These are phyloP conservation scores for Austroboletus festivus DNA, from an alignment of 768 basidiomycete genomes.

Conservation along the genomic window DNA sequence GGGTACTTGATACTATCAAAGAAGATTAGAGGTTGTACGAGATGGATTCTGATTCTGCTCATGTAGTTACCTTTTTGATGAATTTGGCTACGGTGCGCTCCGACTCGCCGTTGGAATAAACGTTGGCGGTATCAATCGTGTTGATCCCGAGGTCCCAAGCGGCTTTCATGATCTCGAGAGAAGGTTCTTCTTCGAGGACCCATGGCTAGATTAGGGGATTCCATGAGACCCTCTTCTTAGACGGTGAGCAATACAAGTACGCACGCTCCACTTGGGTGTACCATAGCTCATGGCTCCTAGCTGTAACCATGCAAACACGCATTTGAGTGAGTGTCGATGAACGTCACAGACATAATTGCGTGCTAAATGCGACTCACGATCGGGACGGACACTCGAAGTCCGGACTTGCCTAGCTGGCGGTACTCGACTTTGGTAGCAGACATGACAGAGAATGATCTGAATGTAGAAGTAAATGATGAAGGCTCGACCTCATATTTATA, in stretches of 20 bases:
- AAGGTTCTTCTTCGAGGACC: constrained; percentile 25
- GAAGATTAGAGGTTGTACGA: not conserved
- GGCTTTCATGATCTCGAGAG: constrained; percentile 33
- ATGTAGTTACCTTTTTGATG: constrained; percentile 27
- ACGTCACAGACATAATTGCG: too few relatives aligned
- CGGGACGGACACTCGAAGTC: constrained; percentile 34
- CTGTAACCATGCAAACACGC: constrained; percentile 5
- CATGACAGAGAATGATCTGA: not conserved
- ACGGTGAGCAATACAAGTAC: not conserved
- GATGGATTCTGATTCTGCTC: not conserved
- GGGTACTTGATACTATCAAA: constrained; percentile 23
- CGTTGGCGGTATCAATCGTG: constrained; percentile 37
- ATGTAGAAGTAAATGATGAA: too few relatives aligned
- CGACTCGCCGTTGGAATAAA: constrained; percentile 31
- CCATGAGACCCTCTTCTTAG: too few relatives aligned
- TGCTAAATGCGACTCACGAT: constrained; percentile 18
- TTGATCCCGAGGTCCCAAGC: constrained; percentile 39
- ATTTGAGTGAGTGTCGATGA: not conserved
- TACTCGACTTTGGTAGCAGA: constrained; percentile 25
- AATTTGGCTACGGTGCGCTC: constrained; percentile 36
- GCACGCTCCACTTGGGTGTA: constrained; percentile 25
- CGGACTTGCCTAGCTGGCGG: constrained; percentile 30
- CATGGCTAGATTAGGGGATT: constrained; percentile 6
- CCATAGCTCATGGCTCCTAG: constrained; percentile 28
- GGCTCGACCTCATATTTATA: too few relatives aligned